A percentile compares a stretch with the other conserved stretches of the same genome.
Evolutionary conservation across 2,329 filamentous ascomycete genomes (phyloP).

Genomic region (Fusarium luffae): DNA sequence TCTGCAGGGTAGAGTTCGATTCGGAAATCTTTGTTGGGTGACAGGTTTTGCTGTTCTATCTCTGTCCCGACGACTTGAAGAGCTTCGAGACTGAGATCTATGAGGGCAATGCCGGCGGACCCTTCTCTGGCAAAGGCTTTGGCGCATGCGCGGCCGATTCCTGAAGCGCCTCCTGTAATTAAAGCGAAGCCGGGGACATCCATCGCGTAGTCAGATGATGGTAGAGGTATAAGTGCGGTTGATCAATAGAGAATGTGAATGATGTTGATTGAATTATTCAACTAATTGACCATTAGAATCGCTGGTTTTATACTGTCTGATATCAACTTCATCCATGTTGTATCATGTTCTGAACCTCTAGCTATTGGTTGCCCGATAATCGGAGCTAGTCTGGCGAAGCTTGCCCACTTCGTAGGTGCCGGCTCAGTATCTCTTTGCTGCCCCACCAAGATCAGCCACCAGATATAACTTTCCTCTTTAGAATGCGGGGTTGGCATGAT

Average conservation of each 20-base stretch:
- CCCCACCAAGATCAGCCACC: conserved; percentile 3
- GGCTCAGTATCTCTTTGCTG: background rate
- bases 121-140: conserved; percentile 46
- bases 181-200: conserved; percentile 49
- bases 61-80: conserved; percentile 32
- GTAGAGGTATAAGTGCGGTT: accelerated
- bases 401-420: conserved; percentile 3
- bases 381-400: conserved; percentile 8
- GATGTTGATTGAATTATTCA: accelerated
- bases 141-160: conserved; percentile 48
- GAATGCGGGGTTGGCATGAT: conserved; percentile 5
- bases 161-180: conserved; percentile 48
- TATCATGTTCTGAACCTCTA: too few species aligned
- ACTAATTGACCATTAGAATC: background rate
- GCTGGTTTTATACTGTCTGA: background rate
- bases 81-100: conserved; percentile 43
- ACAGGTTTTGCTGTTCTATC: conserved; percentile 28
- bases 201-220: background rate
- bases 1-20: conserved; percentile 34
- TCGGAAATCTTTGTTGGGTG: background rate
- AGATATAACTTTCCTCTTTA: conserved; percentile 29
- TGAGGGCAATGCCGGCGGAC: conserved; percentile 43
- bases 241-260: accelerated
- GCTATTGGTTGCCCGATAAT: background rate
- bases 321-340: accelerated